Percentiles rank a stretch among this genome's conserved stretches.
Evolutionary conservation across 2,329 filamentous ascomycete species (phyloP).

Genomic region (Xylariales sp.): DNA sequence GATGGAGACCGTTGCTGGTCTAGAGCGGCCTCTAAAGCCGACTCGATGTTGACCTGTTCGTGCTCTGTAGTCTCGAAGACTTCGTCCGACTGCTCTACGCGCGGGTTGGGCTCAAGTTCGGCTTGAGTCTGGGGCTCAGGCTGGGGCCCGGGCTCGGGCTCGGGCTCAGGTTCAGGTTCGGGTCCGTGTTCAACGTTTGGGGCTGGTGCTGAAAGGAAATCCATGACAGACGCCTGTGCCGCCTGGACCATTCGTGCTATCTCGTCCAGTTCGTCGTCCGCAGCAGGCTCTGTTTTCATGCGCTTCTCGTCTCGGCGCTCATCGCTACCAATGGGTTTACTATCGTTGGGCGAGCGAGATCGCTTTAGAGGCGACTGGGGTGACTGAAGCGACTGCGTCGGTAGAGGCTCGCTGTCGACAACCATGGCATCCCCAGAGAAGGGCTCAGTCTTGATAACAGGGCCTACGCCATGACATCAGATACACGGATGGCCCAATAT

Average conservation of each 20-base stretch:
- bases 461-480: conserved; percentile 41
- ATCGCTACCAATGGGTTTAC: conserved; percentile 25
- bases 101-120: conserved; percentile 1
- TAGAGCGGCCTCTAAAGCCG: conserved; percentile 36
- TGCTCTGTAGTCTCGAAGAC: conserved; percentile 41
- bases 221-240: conserved; percentile 47
- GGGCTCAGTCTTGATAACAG: conserved; percentile 48
- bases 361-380: conserved; percentile 46
- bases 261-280: conserved; percentile 38
- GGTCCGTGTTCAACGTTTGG: conserved; percentile 21
- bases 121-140: background rate
- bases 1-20: conserved; percentile 38
- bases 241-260: conserved; percentile 49
- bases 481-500: conserved; percentile 7
- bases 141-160: conserved; percentile 1
- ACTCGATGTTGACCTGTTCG: conserved; percentile 38
- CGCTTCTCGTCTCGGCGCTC: conserved; percentile 47
- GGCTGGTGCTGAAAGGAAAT: conserved; percentile 38
- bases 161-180: conserved; percentile 10
- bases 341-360: conserved; percentile 43
- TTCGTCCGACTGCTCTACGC: conserved; percentile 22
- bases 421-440: conserved; percentile 42
- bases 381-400: conserved; percentile 10
- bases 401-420: conserved; percentile 39
- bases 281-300: conserved; percentile 44